Conservation (phyloP, 2,329 filamentous ascomycete genomes). For the Tolypocladium sp. region DNA sequence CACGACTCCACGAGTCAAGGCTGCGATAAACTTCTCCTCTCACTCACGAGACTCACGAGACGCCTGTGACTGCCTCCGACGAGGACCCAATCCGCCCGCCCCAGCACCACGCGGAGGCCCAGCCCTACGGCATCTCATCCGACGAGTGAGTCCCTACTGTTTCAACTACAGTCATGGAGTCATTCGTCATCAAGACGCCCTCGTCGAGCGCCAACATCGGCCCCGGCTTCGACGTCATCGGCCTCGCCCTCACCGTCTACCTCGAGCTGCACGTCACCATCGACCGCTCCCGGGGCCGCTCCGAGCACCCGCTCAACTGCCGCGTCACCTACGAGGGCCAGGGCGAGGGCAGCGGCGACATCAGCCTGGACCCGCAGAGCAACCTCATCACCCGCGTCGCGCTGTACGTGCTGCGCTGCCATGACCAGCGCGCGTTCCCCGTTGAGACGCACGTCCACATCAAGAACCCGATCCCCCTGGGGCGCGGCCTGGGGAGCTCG, state of each 20-base stretch:
- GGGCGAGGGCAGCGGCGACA: conserved; percentile 59
- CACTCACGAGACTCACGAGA: not conserved
- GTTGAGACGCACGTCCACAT: conserved; percentile 85
- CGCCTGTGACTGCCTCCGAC: not conserved
- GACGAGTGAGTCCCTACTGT: conserved; percentile 11
- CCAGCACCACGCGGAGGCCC: not conserved
- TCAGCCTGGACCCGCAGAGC: conserved; percentile 72
- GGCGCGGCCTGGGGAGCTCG: conserved; percentile 87
- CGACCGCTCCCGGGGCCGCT: conserved; percentile 44
- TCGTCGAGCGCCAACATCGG: conserved; percentile 97
- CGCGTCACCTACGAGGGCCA: conserved; percentile 83
- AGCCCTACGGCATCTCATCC: not conserved
- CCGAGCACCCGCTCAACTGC: conserved; percentile 68
- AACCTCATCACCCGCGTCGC: conserved; percentile 94
- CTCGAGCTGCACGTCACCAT: conserved; percentile 81
- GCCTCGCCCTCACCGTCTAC: conserved; percentile 87
- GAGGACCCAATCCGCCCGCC: not conserved
- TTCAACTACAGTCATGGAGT: conserved; percentile 36
- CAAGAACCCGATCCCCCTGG: conserved; percentile 88
- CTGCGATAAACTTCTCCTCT: not conserved
- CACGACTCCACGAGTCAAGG: not conserved
- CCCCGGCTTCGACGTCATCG: conserved; percentile 95
- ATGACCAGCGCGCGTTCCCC: conserved; percentile 78
- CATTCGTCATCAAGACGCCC: conserved; percentile 69
- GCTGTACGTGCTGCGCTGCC: conserved; percentile 88